Base-by-base conservation (phyloP, 257 asterid species). In the Solanum pennellii region DNA sequence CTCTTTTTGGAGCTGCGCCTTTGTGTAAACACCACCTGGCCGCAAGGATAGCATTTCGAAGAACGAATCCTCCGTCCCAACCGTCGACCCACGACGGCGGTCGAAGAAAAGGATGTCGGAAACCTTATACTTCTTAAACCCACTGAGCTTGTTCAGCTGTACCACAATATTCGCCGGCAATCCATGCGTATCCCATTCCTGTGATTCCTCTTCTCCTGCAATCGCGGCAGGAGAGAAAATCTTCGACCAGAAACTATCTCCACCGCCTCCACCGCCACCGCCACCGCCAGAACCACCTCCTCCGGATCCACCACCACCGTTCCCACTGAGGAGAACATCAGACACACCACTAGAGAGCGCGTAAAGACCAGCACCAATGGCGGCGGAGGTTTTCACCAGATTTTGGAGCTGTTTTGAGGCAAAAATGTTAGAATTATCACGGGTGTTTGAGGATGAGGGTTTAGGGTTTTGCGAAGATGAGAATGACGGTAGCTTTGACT, bases 171-270 rank as follows among this genome's bases (percentile, higher is more conserved):
- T 92, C 85, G 98, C 98, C 10, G 98, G 99, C 89, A 97, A 91
- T 2, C 99, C 99, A 73, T 97, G 99, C 20, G 94, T 83, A 86
- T 97, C 99, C 98, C 98, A 97, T 33, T 96, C 98, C 62, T 91
- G 94, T 71, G 94, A 91, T 44, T 96, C 97, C 3, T 95, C 99
- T 83, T 97, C 99, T 68, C 94, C 93, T 3, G 99, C 99, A 25
- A 90, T 71, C 27, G 99, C 99, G 10, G 91, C 86, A 0, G 93
- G 88, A 0, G 93, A 89, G 83, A 93, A 90, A 9, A 95, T 11
- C 37, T 91, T 86, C 16, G 95, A 91, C 99, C 98, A 94, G 86
- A 93, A 95, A 83, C 84, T 85, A 35, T 93, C 95, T 4, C 92
- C 96, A 5, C 80, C 83, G 5, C 93, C 92, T 3, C 94, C 94